A percentile compares a stretch with the other conserved stretches of the same genome.
These are phyloP conservation scores for Boletus vermiculosoides DNA, from an alignment of 768 basidiomycete species.

Conservation along the genomic window DNA sequence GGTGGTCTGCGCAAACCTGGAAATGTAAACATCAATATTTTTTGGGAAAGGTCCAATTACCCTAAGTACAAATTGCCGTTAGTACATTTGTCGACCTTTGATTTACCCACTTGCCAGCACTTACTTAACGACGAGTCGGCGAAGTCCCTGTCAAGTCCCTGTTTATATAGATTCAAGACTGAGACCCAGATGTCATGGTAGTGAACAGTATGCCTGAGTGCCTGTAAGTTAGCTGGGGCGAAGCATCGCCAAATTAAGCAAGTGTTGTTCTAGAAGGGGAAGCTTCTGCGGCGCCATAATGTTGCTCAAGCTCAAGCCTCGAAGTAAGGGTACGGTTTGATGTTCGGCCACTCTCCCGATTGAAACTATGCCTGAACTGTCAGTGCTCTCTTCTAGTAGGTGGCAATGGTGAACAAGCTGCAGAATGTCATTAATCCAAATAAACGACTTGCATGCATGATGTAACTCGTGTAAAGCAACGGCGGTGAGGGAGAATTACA, in stretches of 20 bases:
- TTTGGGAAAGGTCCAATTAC: no score
- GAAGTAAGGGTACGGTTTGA: not conserved
- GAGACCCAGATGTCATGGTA: not conserved
- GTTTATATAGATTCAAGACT: not conserved
- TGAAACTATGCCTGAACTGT: not conserved
- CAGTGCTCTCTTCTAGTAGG: not conserved
- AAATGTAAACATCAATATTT: not conserved
- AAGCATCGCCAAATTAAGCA: no score
- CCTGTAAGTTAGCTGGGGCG: no score
- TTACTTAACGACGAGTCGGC: not conserved
- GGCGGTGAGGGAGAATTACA: not conserved
- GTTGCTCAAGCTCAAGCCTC: not conserved
- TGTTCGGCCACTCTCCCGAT: no score
- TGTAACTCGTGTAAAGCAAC: not conserved
- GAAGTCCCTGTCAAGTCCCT: not conserved
- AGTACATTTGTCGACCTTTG: not conserved
- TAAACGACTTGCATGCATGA: constrained; percentile 5
- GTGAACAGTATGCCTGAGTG: no score
- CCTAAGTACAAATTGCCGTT: not conserved
- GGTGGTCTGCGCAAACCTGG: not conserved
- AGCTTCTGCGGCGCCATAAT: not conserved
- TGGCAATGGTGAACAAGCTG: not conserved
- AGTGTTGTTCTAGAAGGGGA: not conserved
- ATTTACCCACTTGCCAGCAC: no score
- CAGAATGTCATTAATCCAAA: not conserved